A percentile compares a stretch with the other conserved stretches of the same genome.
These are phyloP conservation scores for Chalciporus chontae DNA, from an alignment of 768 basidiomycete species.

Conservation along the genomic window DNA sequence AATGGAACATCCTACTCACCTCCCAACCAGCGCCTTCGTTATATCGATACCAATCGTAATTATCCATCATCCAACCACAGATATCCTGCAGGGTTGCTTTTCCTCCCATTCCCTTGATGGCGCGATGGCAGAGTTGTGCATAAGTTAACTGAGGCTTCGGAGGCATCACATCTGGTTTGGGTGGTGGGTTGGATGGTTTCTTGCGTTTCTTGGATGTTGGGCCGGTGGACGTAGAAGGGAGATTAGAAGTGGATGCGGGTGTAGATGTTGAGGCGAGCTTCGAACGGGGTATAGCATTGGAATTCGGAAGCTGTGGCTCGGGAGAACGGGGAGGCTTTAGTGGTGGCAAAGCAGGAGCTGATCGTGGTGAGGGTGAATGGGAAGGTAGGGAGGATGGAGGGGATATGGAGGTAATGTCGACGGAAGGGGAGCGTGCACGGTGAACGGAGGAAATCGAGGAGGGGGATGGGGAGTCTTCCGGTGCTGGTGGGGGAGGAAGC, in stretches of 20 bases:
- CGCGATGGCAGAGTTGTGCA: slow-evolving; percentile 86
- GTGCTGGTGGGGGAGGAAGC: slow-evolving; percentile 80
- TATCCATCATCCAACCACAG: slow-evolving; percentile 85
- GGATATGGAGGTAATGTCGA: slow-evolving; percentile 78
- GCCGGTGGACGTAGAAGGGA: slow-evolving; percentile 9
- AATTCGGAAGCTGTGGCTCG: slow-evolving; percentile 57
- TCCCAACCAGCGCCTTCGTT: slow-evolving; percentile 86
- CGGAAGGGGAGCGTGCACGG: slow-evolving; percentile 71
- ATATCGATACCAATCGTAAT: slow-evolving; percentile 87
- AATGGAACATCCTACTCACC: slow-evolving; percentile 44
- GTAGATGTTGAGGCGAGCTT: slow-evolving; percentile 27
- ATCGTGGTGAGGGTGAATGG: slow-evolving; percentile 63
- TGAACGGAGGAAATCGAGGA: slow-evolving; percentile 71
- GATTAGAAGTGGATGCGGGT: slow-evolving; percentile 21
- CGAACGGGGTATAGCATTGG: slow-evolving; percentile 51
- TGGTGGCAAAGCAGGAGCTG: slow-evolving; percentile 39
- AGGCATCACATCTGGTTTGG: slow-evolving; percentile 74
- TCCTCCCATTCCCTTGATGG: slow-evolving; percentile 76
- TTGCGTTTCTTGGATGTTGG: slow-evolving; percentile 64
- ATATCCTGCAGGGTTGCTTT: slow-evolving; percentile 92
- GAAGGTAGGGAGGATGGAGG: slow-evolving; percentile 81
- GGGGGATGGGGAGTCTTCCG: slow-evolving; percentile 78
- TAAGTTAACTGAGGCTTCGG: slow-evolving; percentile 90
- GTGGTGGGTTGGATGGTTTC: slow-evolving; percentile 45
- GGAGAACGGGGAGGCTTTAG: slow-evolving; percentile 46